phyloP scores from a whole-genome alignment of 768 basidiomycete species.

The Kwoniella botswanensis region DNA sequence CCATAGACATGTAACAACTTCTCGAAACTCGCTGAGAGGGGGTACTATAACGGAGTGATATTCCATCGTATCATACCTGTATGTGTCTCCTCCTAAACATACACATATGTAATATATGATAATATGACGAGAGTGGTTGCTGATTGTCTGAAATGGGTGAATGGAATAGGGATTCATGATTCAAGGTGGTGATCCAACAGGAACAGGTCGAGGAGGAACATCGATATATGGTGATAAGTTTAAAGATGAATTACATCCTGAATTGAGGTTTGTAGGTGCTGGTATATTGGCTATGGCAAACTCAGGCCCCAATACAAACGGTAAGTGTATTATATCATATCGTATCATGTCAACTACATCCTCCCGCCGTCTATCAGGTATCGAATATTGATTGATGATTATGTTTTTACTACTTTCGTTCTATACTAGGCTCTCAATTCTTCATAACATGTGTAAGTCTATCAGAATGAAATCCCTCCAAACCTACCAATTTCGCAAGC shows the following conservation, averaged over 20 bases:
- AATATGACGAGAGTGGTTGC: no score
- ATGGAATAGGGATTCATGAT: slow-evolving; percentile 87
- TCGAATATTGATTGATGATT: background rate
- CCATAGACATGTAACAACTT: slow-evolving; percentile 92
- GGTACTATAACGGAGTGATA: slow-evolving; percentile 87
- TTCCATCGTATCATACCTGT: slow-evolving; percentile 93
- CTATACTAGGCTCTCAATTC: slow-evolving; percentile 53
- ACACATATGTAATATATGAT: no score
- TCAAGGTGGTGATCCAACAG: slow-evolving; percentile 92
- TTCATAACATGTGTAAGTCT: slow-evolving; percentile 56
- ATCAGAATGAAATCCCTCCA: background rate
- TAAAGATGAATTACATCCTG: slow-evolving; percentile 88
- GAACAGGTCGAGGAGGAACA: slow-evolving; percentile 79
- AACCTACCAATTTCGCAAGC: no score
- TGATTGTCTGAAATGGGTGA: no score
- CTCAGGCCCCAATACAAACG: slow-evolving; percentile 61
- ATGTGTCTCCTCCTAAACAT: slow-evolving; percentile 39
- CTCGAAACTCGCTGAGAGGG: slow-evolving; percentile 81
- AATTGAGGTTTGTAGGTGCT: slow-evolving; percentile 91
- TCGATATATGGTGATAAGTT: slow-evolving; percentile 65
- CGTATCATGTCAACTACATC: no score
- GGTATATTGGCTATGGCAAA: slow-evolving; percentile 74
- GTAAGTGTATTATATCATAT: slow-evolving; percentile 31
- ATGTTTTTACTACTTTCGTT: no score
- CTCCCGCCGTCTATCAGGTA: background rate